phyloP scores from a whole-genome alignment of 2,329 filamentous ascomycete genomes.

The Didymella segeticola region DNA sequence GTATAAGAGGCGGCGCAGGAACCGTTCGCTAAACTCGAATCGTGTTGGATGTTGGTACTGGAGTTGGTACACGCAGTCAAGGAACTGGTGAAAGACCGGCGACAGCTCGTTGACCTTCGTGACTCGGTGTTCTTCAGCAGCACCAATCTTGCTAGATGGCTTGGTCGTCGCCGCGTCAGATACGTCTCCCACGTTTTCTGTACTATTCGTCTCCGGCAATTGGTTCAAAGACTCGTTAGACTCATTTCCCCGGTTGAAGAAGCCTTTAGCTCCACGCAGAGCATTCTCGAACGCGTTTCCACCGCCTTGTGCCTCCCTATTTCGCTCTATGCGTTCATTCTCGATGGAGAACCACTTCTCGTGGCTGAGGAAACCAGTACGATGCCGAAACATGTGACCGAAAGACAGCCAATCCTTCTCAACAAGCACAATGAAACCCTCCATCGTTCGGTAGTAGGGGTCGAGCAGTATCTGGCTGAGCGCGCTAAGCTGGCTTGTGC shows the following conservation, averaged over 20 bases:
- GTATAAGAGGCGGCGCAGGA: conserved; percentile 86
- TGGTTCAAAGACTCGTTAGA: conserved; percentile 69
- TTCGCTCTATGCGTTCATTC: conserved; percentile 72
- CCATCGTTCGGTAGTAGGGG: conserved; percentile 90
- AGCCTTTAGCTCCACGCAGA: conserved; percentile 81
- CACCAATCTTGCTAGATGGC: conserved; percentile 46
- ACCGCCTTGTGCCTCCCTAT: conserved; percentile 48
- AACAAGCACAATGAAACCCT: conserved; percentile 91
- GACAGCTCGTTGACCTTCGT: conserved; percentile 91
- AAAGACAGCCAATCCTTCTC: conserved; percentile 99
- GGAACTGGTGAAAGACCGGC: conserved; percentile 96
- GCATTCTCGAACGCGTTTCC: conserved; percentile 85
- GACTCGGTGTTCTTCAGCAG: conserved; percentile 66
- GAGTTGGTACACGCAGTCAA: conserved; percentile 92
- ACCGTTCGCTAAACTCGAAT: conserved; percentile 96
- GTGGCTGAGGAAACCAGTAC: conserved; percentile 84
- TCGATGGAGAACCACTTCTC: conserved; percentile 95
- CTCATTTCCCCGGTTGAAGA: conserved; percentile 83
- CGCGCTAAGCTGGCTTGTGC: conserved; percentile 92
- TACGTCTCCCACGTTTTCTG: conserved; percentile 56
- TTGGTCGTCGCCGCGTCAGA: conserved; percentile 47
- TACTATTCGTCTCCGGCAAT: conserved; percentile 56
- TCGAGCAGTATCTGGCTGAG: conserved; percentile 92
- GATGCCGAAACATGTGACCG: conserved; percentile 94
- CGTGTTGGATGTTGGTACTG: conserved; percentile 83